A percentile compares a stretch with the other conserved stretches of the same genome.
Conservation (phyloP, 2,329 filamentous ascomycete species). For the Penicillium corylophilum region DNA sequence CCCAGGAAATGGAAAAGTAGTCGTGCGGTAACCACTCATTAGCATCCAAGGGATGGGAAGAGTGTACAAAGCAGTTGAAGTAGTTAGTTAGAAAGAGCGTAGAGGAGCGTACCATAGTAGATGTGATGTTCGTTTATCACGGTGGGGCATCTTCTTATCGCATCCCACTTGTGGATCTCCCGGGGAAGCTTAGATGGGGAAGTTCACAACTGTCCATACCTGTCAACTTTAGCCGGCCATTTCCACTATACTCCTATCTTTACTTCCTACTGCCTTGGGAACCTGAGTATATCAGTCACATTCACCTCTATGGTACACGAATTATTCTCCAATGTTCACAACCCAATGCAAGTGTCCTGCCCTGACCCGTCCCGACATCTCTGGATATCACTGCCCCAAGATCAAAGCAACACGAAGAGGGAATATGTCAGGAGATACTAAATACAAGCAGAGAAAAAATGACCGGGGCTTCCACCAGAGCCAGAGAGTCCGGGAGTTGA, state of each 20-base stretch:
- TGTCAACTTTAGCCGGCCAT: not conserved
- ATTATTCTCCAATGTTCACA: conserved; percentile 24
- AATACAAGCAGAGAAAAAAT: conserved; percentile 29
- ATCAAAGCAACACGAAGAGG: conserved; percentile 17
- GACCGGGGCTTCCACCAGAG: conserved; percentile 13
- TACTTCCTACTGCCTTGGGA: not conserved
- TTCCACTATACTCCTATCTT: not conserved
- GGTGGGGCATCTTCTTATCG: not conserved
- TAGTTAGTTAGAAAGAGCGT: not conserved
- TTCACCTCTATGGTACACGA: conserved; percentile 30
- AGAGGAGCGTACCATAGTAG: not conserved
- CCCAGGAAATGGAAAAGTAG: not conserved
- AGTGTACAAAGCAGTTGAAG: not conserved
- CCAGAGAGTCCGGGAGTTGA: conserved; percentile 15
- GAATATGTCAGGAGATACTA: conserved; percentile 28
- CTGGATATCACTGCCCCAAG: conserved; percentile 14
- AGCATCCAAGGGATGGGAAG: not conserved
- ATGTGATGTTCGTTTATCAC: too few relatives aligned
- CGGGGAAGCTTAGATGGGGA: not conserved
- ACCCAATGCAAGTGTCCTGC: conserved; percentile 9
- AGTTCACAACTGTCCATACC: not conserved
- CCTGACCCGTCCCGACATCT: conserved; percentile 9
- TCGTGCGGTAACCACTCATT: not conserved
- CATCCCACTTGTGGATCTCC: not conserved
- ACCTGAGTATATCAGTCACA: conserved; percentile 14